Evolutionary conservation across 345 rosid species (phyloP).

Genomic region (Viola odorata): DNA sequence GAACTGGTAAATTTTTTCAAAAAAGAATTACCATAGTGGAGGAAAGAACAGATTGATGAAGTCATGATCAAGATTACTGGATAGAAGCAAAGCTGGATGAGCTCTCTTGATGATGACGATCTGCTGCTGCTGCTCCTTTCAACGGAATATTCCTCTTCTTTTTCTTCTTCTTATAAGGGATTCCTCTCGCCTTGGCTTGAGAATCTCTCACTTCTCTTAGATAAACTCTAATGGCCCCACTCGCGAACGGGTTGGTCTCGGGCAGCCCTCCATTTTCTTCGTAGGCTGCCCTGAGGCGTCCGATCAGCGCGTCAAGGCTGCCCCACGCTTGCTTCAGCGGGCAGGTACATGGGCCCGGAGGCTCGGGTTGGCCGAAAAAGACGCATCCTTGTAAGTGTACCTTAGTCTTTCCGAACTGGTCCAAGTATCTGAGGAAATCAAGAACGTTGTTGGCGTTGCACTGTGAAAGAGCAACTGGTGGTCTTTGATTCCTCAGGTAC

Average conservation of each 20-base stretch:
- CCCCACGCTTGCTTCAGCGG: conserved; percentile 16
- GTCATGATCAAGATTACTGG: conserved; percentile 28
- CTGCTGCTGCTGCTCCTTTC: conserved; percentile 10
- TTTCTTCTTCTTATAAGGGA: conserved; percentile 72
- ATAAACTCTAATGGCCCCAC: conserved; percentile 59
- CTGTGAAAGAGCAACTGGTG: conserved; percentile 64
- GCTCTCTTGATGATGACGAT: conserved; percentile 15
- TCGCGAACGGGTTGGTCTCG: conserved; percentile 80
- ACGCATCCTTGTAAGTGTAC: conserved; percentile 80
- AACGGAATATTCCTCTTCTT: conserved; percentile 47
- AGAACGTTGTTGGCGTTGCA: conserved; percentile 65
- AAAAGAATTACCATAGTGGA: too few species aligned
- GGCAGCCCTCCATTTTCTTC: conserved; percentile 83
- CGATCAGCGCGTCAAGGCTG: conserved; percentile 30
- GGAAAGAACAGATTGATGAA: too few species aligned
- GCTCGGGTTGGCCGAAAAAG: conserved; percentile 76
- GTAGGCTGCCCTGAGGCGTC: conserved; percentile 76
- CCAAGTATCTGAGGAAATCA: conserved; percentile 73
- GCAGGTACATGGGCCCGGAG: conserved; percentile 73
- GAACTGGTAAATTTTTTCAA: too few species aligned
- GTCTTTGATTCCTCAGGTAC: conserved; percentile 64
- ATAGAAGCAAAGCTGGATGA: conserved; percentile 28
- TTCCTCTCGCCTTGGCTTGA: conserved; percentile 36
- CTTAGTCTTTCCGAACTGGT: conserved; percentile 85
- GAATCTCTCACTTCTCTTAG: conserved; percentile 79